These are phyloP conservation scores for Apiotrichum akiyoshidainum DNA, from an alignment of 1,284 basidiomycete species.

Conservation along the genomic window DNA sequence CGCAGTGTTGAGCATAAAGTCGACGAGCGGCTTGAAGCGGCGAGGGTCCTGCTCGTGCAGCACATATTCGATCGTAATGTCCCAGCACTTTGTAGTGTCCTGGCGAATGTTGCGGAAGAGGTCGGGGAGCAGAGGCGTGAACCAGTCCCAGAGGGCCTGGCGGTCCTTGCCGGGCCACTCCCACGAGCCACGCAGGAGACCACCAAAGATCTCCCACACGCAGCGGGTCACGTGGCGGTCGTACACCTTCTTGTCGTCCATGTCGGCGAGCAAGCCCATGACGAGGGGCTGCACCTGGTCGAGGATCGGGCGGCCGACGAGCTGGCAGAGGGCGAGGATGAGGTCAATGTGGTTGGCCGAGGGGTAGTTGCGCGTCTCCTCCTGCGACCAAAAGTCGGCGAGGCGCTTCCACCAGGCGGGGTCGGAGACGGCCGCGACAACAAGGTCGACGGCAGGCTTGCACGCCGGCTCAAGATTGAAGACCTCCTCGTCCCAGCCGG, in stretches of 20 bases:
- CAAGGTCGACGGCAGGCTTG: slow-evolving; percentile 59
- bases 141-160: slow-evolving; percentile 75
- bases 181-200: slow-evolving; percentile 74
- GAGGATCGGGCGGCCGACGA: slow-evolving; percentile 40
- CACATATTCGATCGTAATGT: slow-evolving; percentile 57
- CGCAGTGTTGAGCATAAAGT: slow-evolving; percentile 66
- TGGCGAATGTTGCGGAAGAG: slow-evolving; percentile 78
- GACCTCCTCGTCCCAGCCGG: slow-evolving; percentile 55
- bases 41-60: slow-evolving; percentile 79
- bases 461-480: slow-evolving; percentile 68
- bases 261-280: slow-evolving; percentile 41
- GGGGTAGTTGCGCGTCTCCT: slow-evolving; percentile 48
- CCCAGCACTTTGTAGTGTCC: slow-evolving; percentile 63
- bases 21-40: slow-evolving; percentile 69
- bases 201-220: slow-evolving; percentile 79
- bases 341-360: slow-evolving; percentile 52
- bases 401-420: slow-evolving; percentile 60
- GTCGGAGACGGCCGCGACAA: slow-evolving; percentile 57
- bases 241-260: slow-evolving; percentile 43
- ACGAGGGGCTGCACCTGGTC: slow-evolving; percentile 40
- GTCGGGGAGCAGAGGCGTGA: slow-evolving; percentile 63
- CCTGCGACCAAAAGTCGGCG: slow-evolving; percentile 47
- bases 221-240: slow-evolving; percentile 92
- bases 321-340: slow-evolving; percentile 55
- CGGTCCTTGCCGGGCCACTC: slow-evolving; percentile 74